Percentiles rank a stretch among this genome's conserved stretches.
Evolutionary conservation across 2,329 filamentous ascomycete species (phyloP).

Genomic region (Aureobasidium vineae): DNA sequence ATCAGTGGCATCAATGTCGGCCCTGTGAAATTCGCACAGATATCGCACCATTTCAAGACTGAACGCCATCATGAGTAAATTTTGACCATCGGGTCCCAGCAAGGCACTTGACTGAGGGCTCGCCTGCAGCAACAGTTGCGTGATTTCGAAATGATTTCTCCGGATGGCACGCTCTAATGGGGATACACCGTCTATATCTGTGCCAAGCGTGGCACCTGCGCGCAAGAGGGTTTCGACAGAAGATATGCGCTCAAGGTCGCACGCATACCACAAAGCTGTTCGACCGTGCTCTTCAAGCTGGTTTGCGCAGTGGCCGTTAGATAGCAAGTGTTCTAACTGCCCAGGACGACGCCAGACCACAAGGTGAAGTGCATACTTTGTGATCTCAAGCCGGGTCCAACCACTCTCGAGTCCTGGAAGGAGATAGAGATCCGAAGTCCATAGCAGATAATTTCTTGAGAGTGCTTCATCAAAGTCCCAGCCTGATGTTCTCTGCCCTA

Average conservation of each 20-base stretch:
- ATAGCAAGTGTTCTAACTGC: not conserved
- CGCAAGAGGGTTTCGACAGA: not conserved
- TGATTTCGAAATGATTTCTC: not conserved
- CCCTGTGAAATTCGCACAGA: not conserved
- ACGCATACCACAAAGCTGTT: not conserved
- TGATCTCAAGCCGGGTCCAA: not conserved
- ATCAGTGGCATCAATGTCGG: not conserved
- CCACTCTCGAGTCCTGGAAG: not conserved
- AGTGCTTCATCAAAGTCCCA: not conserved
- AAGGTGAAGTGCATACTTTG: not conserved
- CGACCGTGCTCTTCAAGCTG: not conserved
- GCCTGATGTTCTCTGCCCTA: not conserved
- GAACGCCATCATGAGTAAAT: not conserved
- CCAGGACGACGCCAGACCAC: not conserved
- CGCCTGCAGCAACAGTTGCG: not conserved
- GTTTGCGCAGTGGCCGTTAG: not conserved
- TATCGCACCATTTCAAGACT: not conserved
- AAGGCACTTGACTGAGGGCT: not conserved
- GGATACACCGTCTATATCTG: not conserved
- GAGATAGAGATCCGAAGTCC: not conserved
- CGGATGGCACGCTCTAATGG: not conserved
- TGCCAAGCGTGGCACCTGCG: not conserved
- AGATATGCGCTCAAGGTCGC: not conserved
- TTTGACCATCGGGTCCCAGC: too few species aligned
- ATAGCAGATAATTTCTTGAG: not conserved